Base-by-base conservation (phyloP, 2,329 filamentous ascomycete species). In the Chaetomiaceae sp. region DNA sequence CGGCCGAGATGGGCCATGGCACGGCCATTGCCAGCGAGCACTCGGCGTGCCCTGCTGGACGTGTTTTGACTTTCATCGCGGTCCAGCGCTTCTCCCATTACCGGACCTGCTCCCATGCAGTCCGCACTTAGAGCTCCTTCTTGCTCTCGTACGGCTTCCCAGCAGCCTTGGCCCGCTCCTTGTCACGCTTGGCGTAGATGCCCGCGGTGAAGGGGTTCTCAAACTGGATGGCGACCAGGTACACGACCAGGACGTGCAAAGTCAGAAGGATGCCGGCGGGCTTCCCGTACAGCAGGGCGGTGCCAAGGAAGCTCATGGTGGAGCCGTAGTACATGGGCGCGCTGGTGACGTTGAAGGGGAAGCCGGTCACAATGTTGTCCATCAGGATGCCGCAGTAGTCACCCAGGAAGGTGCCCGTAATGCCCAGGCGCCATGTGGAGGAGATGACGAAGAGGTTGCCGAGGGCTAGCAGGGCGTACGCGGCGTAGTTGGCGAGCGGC, bases 371-470 rank as follows among this genome's bases (percentile, higher is more conserved):
- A 63, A 92, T 92, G 60, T 86, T 75, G 66, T 97, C 92, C 90
- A 96, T 95, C 59, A 99, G 77, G 68, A 97, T 96, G 61, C 93
- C 93, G 67, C 97, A 99, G 77, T 99, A 99, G 74, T 99, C 93
- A 61, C 93, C 93, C 31, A 99, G 77, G 68, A 96, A 99, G 33
- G 93, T 99, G 56, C 93, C 93, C 0, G 90, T 96, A 63, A 99
- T 82, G 51, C 93, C 93, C 35, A 99, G 82, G 30, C 85, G 87
- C 83, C 84, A 96, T 72, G 95, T 97, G 55, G 87, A 93, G 30
- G 86, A 85, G 44, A 97, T 63, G 44, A 99, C 93, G 31, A 99
- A 82, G 45, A 86, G 70, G 69, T 96, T 96, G 52, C 93, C 93
- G 33, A 73, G 66, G 23, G 77, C 76, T 61, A 97, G 79, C 49